A percentile compares a stretch with the other conserved stretches of the same genome.
These are phyloP conservation scores for Quercus mongolica DNA, from an alignment of 306 rosid genomes.

Conservation along the genomic window DNA sequence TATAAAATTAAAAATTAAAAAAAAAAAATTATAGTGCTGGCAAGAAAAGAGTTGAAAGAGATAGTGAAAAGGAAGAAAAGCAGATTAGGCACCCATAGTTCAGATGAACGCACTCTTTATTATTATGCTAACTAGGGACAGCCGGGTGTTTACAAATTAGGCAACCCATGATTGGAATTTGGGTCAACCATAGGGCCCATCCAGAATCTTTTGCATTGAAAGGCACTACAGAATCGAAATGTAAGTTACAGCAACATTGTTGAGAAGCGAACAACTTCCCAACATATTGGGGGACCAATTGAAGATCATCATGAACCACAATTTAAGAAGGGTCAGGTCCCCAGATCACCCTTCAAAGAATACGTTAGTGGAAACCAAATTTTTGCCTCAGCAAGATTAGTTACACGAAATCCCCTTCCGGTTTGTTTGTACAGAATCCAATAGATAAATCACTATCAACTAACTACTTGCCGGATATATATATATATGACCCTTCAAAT, in stretches of 20 bases:
- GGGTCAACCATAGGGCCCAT: too few relatives aligned
- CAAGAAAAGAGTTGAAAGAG: too few relatives aligned
- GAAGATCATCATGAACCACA: slow-evolving; percentile 11
- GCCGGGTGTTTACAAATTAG: too few relatives aligned
- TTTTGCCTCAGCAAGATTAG: slow-evolving; percentile 18
- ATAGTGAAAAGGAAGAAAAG: too few relatives aligned
- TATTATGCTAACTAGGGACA: too few relatives aligned
- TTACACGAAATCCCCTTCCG: slow-evolving; percentile 28
- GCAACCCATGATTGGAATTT: too few relatives aligned
- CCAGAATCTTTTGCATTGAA: too few relatives aligned
- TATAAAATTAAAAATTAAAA: too few relatives aligned
- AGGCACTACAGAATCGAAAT: too few relatives aligned
- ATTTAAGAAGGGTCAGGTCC: slow-evolving; percentile 9
- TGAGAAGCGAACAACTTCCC: neutral
- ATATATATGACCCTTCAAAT: slow-evolving; percentile 42
- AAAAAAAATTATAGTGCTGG: too few relatives aligned
- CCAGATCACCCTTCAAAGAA: slow-evolving; percentile 34
- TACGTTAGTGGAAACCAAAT: slow-evolving; percentile 13
- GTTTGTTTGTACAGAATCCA: slow-evolving; percentile 51
- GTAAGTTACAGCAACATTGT: neutral
- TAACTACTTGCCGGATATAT: slow-evolving; percentile 25
- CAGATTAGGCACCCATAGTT: too few relatives aligned
- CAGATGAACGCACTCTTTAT: too few relatives aligned
- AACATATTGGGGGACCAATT: neutral
- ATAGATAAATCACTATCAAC: slow-evolving; percentile 33